Conservation (phyloP, 331 rosid species). For the Prunus yedoensis region DNA sequence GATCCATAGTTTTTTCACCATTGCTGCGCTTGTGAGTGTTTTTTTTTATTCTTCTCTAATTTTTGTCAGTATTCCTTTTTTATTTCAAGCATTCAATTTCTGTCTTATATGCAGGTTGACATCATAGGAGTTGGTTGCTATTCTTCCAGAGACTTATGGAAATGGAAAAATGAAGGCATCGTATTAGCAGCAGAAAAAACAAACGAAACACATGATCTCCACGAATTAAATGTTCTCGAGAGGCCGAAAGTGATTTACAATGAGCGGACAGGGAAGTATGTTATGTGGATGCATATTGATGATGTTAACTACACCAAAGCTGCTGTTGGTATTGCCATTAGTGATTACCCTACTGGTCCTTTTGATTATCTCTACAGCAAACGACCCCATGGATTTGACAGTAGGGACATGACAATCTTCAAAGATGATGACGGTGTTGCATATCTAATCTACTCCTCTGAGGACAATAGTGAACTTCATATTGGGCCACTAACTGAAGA, state of each 20-base stretch:
- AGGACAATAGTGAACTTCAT: slow-evolving; percentile 95
- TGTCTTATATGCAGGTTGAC: slow-evolving; percentile 65
- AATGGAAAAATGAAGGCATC: slow-evolving; percentile 93
- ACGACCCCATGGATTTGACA: slow-evolving; percentile 86
- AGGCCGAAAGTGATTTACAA: slow-evolving; percentile 95
- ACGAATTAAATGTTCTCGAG: slow-evolving; percentile 85
- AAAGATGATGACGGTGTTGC: slow-evolving; percentile 91
- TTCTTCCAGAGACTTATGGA: slow-evolving; percentile 93
- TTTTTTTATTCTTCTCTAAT: background rate
- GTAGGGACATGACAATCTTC: slow-evolving; percentile 95
- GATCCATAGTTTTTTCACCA: background rate
- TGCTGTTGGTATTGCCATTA: slow-evolving; percentile 72
- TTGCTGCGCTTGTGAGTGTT: background rate
- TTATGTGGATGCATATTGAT: slow-evolving; percentile 99
- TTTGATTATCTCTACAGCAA: slow-evolving; percentile 82
- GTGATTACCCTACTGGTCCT: slow-evolving; percentile 88
- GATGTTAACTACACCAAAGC: slow-evolving; percentile 96
- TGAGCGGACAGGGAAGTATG: slow-evolving; percentile 73
- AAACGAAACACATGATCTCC: slow-evolving; percentile 87
- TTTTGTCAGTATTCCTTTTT: too few relatives aligned
- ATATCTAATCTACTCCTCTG: slow-evolving; percentile 85
- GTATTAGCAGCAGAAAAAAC: slow-evolving; percentile 84
- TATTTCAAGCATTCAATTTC: background rate
- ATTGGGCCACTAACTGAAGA: slow-evolving; percentile 77
- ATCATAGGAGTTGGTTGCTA: slow-evolving; percentile 96